A percentile compares a stretch with the other conserved stretches of the same genome.
Evolutionary conservation across 257 asterid genomes (phyloP).

Genomic region (Solanum peruvianum): DNA sequence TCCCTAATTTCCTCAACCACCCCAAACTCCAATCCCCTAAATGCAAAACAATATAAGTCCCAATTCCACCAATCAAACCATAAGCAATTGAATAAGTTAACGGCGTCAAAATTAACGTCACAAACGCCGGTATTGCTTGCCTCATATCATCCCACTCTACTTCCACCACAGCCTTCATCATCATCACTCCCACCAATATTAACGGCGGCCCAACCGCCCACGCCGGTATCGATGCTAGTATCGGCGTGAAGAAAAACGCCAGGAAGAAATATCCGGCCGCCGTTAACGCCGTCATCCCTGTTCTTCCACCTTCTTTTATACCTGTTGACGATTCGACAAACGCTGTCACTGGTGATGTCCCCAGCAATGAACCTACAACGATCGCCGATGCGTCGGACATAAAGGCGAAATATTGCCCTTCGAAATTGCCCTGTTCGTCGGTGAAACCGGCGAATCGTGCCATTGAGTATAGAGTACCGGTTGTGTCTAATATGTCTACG

Average conservation of each 20-base stretch:
- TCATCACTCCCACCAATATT: slow-evolving; percentile 82
- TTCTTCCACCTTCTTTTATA: slow-evolving; percentile 81
- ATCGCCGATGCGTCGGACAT: slow-evolving; percentile 88
- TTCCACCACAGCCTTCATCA: slow-evolving; percentile 92
- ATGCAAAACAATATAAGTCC: slow-evolving; percentile 52
- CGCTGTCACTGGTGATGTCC: slow-evolving; percentile 90
- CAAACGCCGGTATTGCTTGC: slow-evolving; percentile 91
- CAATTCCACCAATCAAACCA: slow-evolving; percentile 88
- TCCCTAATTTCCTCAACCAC: slow-evolving; percentile 21
- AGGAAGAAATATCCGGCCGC: slow-evolving; percentile 66
- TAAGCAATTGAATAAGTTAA: slow-evolving; percentile 86
- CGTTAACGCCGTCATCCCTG: slow-evolving; percentile 92
- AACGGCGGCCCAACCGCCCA: slow-evolving; percentile 99
- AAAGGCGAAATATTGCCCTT: slow-evolving; percentile 87
- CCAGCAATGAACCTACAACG: slow-evolving; percentile 67
- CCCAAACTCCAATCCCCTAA: slow-evolving; percentile 55
- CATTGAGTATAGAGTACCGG: slow-evolving; percentile 84
- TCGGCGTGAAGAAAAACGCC: slow-evolving; percentile 84
- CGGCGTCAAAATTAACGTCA: slow-evolving; percentile 79
- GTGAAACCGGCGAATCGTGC: slow-evolving; percentile 86
- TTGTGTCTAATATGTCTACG: slow-evolving; percentile 80
- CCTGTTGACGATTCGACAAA: slow-evolving; percentile 92
- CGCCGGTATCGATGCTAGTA: slow-evolving; percentile 84
- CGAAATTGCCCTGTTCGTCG: slow-evolving; percentile 54
- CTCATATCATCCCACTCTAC: slow-evolving; percentile 90